Conservation (phyloP, 208 protist species). For the Angomonas ambiguus region DNA sequence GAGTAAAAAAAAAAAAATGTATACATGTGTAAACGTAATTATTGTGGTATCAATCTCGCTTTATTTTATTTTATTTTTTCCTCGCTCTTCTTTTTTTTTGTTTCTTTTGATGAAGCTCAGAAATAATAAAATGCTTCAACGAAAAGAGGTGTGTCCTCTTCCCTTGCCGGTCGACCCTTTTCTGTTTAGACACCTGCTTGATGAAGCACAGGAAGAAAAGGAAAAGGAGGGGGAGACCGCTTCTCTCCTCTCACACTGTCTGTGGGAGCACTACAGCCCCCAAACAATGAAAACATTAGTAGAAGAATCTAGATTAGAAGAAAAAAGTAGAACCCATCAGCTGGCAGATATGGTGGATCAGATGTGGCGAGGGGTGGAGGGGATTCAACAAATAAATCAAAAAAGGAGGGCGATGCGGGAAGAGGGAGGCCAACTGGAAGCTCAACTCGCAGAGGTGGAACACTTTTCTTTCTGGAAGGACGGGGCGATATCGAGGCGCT, state of each 20-base stretch:
- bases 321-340: slow-evolving; percentile 21
- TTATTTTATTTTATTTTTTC: background rate
- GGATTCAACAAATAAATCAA: slow-evolving; percentile 35
- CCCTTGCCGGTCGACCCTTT: background rate
- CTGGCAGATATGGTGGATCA: slow-evolving; percentile 30
- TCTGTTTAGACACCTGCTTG: background rate
- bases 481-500: slow-evolving; percentile 35
- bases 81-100: slow-evolving; percentile 6
- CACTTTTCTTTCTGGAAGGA: slow-evolving; percentile 54
- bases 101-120: slow-evolving; percentile 1
- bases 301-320: slow-evolving; percentile 10
- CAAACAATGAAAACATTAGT: slow-evolving; percentile 15
- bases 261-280: slow-evolving; percentile 41
- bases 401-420: slow-evolving; percentile 24
- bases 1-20: too few relatives aligned
- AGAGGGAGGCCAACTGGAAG: slow-evolving; percentile 16
- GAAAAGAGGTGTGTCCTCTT: background rate
- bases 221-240: background rate
- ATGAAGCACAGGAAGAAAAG: background rate
- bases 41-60: background rate
- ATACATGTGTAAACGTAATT: background rate
- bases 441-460: slow-evolving; percentile 17
- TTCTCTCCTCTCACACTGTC: background rate
- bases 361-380: slow-evolving; percentile 61
- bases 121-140: background rate